Conservation (phyloP, 257 asterid genomes). For the Dorcoceras hygrometricum region DNA sequence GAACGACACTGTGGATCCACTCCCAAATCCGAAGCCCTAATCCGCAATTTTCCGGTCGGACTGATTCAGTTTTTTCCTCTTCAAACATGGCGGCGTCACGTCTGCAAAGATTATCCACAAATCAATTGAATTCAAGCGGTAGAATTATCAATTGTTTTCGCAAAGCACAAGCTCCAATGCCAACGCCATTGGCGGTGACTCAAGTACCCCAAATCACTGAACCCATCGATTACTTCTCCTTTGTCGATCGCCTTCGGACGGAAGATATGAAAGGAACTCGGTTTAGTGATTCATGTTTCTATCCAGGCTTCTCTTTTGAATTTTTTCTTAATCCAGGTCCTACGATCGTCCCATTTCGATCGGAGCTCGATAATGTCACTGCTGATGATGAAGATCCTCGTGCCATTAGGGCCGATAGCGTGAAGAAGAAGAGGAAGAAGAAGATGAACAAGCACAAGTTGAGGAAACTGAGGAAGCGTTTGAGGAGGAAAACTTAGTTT, state of each 20-base stretch:
- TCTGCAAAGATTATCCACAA: conserved; percentile 40
- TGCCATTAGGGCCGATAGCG: conserved; percentile 69
- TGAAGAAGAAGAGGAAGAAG: conserved; percentile 86
- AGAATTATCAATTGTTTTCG: conserved; percentile 29
- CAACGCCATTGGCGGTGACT: conserved; percentile 25
- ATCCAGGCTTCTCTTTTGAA: conserved; percentile 55
- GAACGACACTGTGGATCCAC: no score
- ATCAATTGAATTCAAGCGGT: conserved; percentile 41
- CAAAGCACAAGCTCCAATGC: conserved; percentile 29
- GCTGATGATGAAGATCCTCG: conserved; percentile 35
- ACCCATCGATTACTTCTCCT: conserved; percentile 24
- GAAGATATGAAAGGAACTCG: conserved; percentile 24
- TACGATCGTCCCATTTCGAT: conserved; percentile 25
- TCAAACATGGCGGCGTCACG: conserved; percentile 43
- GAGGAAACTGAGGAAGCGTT: conserved; percentile 71
- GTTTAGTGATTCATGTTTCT: conserved; percentile 25
- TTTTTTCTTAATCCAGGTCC: conserved; percentile 48
- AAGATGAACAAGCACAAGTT: conserved; percentile 93
- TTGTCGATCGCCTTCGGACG: conserved; percentile 10
- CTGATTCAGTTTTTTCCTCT: conserved; percentile 2
- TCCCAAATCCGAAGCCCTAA: conserved; percentile 39
- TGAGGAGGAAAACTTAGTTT: conserved; percentile 56
- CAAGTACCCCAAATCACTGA: conserved; percentile 23
- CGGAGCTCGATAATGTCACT: conserved; percentile 29
- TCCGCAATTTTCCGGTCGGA: not conserved